A percentile compares a stretch with the other conserved stretches of the same genome.
Conservation (phyloP, 495 filamentous ascomycete species). For the Xylona heveae region DNA sequence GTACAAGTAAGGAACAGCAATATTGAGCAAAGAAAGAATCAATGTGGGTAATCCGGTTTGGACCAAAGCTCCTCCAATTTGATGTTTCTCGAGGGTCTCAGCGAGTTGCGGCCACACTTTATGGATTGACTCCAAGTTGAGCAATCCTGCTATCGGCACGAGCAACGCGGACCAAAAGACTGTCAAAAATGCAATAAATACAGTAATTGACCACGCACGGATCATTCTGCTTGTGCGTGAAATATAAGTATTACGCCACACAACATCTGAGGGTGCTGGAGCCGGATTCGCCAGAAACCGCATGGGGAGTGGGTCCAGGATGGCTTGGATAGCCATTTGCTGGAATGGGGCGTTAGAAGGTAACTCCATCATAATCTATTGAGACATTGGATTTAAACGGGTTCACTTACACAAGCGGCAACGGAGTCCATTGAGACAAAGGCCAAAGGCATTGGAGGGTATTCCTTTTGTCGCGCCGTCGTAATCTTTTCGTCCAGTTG, state of each 20-base stretch:
- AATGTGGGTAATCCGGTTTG: slow-evolving; percentile 75
- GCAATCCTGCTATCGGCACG: slow-evolving; percentile 51
- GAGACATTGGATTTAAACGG: too few relatives aligned
- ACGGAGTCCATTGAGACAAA: slow-evolving; percentile 97
- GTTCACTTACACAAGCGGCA: slow-evolving; percentile 33
- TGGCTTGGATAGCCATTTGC: slow-evolving; percentile 88
- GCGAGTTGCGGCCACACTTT: slow-evolving; percentile 52
- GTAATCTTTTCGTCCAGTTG: slow-evolving; percentile 59
- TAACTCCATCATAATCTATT: too few relatives aligned
- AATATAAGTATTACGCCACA: slow-evolving; percentile 89
- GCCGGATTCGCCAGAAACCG: slow-evolving; percentile 68
- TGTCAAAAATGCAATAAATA: slow-evolving; percentile 58
- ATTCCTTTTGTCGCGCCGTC: slow-evolving; percentile 50
- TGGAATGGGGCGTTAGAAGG: slow-evolving; percentile 5
- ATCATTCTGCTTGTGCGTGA: slow-evolving; percentile 49
- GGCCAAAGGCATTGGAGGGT: slow-evolving; percentile 56
- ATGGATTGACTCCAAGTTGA: slow-evolving; percentile 58
- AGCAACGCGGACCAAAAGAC: slow-evolving; percentile 81
- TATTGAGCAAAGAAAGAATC: slow-evolving; percentile 63
- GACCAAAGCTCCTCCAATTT: slow-evolving; percentile 51
- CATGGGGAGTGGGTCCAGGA: slow-evolving; percentile 72
- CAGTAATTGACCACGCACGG: slow-evolving; percentile 61
- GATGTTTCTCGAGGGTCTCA: slow-evolving; percentile 39
- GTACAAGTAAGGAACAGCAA: slow-evolving; percentile 84
- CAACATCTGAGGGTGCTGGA: slow-evolving; percentile 69